These are phyloP conservation scores for Exophiala sp. DNA, from an alignment of 2,329 filamentous ascomycete species.

Conservation along the genomic window DNA sequence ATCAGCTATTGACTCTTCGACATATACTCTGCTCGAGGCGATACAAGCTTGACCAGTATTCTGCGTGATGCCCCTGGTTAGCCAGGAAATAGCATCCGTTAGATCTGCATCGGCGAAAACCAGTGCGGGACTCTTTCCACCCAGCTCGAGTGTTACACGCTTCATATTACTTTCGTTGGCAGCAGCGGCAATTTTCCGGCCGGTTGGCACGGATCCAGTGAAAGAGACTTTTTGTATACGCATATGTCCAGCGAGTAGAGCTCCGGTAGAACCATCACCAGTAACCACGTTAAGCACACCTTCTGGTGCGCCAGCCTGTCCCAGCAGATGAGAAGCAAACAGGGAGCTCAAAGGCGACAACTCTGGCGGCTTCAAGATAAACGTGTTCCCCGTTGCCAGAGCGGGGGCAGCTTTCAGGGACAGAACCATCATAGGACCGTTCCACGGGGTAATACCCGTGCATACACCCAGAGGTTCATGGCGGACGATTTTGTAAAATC, in stretches of 20 bases:
- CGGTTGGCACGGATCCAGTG: conserved; percentile 38
- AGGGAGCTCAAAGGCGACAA: conserved; percentile 56
- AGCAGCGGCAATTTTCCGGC: conserved; percentile 38
- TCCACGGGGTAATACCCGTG: conserved; percentile 76
- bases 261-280: conserved; percentile 32
- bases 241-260: conserved; percentile 39
- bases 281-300: conserved; percentile 55
- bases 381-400: conserved; percentile 55
- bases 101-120: conserved; percentile 65
- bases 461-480: conserved; percentile 58
- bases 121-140: conserved; percentile 63
- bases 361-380: conserved; percentile 57
- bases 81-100: conserved; percentile 67
- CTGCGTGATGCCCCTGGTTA: conserved; percentile 54
- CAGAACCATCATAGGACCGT: conserved; percentile 70
- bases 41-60: conserved; percentile 65
- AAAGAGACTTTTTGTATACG: conserved; percentile 43
- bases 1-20: conserved; percentile 60
- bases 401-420: conserved; percentile 62
- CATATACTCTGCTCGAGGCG: conserved; percentile 62
- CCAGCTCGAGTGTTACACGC: conserved; percentile 62
- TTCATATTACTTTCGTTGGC: conserved; percentile 47
- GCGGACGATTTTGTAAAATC: conserved; percentile 29
- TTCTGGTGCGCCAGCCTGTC: conserved; percentile 71
- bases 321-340: conserved; percentile 63